A percentile compares a stretch with the other conserved stretches of the same genome.
Conservation (phyloP, 192 early-diverging fungal genomes). For the Rhizophagus prolifer region DNA sequence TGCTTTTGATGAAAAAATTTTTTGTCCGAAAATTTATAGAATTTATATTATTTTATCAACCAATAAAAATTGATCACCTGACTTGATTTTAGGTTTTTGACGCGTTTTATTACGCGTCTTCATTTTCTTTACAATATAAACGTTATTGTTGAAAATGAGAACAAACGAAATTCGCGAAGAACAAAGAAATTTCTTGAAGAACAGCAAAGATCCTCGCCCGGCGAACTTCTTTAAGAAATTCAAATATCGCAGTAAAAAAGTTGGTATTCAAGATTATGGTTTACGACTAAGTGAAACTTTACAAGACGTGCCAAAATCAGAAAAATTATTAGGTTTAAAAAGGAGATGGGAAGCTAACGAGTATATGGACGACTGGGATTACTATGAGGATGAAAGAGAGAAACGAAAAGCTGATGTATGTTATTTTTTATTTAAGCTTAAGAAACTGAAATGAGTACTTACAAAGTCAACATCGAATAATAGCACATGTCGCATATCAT, state of each 20-base stretch:
- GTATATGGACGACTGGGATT: background rate
- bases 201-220: background rate
- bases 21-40: too few relatives aligned
- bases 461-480: slow-evolving; percentile 1
- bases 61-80: too few relatives aligned
- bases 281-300: background rate
- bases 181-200: slow-evolving; percentile 6
- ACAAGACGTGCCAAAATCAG: background rate
- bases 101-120: too few relatives aligned
- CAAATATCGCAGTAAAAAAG: background rate
- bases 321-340: slow-evolving; percentile 10
- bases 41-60: too few relatives aligned
- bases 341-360: background rate
- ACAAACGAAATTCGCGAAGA: background rate
- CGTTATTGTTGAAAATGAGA: too few relatives aligned
- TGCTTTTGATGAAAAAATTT: too few relatives aligned
- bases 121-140: too few relatives aligned
- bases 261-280: background rate
- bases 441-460: background rate
- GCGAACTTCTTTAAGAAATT: background rate
- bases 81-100: too few relatives aligned
- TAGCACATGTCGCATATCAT: too few relatives aligned
- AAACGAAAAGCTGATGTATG: background rate
- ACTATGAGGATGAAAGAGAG: background rate
- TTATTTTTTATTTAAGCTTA: slow-evolving; percentile 6